These are phyloP conservation scores for Cladosporium phlei DNA, from an alignment of 2,329 filamentous ascomycete species.

Conservation along the genomic window DNA sequence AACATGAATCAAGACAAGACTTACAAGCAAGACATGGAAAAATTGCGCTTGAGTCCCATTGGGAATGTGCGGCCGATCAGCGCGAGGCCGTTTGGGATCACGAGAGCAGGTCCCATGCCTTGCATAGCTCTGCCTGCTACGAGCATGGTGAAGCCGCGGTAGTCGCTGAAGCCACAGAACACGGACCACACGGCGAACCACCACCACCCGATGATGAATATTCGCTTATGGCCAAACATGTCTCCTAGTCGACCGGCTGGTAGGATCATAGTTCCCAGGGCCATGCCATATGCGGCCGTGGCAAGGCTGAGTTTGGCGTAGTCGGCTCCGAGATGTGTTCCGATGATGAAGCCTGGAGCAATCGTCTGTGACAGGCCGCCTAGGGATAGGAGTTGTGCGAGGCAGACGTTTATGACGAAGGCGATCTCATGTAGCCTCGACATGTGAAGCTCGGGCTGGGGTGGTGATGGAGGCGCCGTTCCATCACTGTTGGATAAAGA, in stretches of 20 bases:
- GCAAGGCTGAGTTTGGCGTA: constrained; percentile 43
- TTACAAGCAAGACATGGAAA: constrained; percentile 37
- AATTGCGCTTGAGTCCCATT: constrained; percentile 35
- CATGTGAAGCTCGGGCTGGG: background rate
- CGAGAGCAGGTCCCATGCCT: constrained; percentile 36
- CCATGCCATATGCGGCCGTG: constrained; percentile 40
- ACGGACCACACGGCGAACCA: constrained; percentile 40
- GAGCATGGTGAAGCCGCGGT: constrained; percentile 31
- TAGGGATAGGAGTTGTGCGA: constrained; percentile 26
- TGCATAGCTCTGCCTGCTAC: constrained; percentile 38
- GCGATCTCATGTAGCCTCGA: constrained; percentile 2
- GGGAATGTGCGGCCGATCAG: constrained; percentile 33
- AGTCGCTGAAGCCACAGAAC: constrained; percentile 36
- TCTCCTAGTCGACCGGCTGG: constrained; percentile 41
- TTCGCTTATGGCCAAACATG: constrained; percentile 40
- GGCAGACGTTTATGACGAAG: constrained; percentile 23
- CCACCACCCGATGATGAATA: constrained; percentile 37
- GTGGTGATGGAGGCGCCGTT: background rate
- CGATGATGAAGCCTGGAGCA: constrained; percentile 45
- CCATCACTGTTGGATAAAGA: background rate
- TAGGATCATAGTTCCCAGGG: constrained; percentile 43
- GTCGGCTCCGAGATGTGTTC: constrained; percentile 36
- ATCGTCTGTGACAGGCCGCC: constrained; percentile 29
- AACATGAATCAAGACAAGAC: too few species aligned
- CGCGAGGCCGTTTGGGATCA: constrained; percentile 37